Conservation (phyloP, 1,284 basidiomycete species). For the Cryptococcus sp. region DNA sequence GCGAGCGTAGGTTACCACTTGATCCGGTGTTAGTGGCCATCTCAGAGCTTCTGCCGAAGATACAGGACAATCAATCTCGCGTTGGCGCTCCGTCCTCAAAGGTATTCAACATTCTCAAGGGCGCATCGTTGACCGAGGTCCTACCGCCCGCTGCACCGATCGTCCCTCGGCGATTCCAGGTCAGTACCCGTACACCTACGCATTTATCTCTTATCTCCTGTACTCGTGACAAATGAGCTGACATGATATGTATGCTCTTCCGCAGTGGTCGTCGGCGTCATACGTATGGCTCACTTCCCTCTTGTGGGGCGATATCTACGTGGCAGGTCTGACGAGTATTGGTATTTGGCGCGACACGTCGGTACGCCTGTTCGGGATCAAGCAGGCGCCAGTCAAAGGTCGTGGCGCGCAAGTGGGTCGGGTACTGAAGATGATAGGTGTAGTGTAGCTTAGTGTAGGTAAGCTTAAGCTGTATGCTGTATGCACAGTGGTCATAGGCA, state of each 20-base stretch:
- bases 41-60: conserved; percentile 79
- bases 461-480: too few relatives aligned
- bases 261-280: conserved; percentile 83
- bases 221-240: neutral
- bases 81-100: conserved; percentile 52
- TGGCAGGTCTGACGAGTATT: conserved; percentile 77
- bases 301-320: conserved; percentile 90
- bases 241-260: neutral
- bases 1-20: conserved; percentile 61
- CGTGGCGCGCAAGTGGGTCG: conserved; percentile 45
- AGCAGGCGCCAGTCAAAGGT: conserved; percentile 62
- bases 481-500: too few relatives aligned
- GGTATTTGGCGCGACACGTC: conserved; percentile 85
- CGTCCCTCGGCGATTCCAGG: conserved; percentile 70
- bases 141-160: conserved; percentile 70
- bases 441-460: conserved; percentile 22
- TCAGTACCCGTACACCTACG: conserved; percentile 45
- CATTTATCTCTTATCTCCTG: neutral
- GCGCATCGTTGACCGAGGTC: conserved; percentile 69
- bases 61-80: conserved; percentile 75
- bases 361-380: conserved; percentile 83
- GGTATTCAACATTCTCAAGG: conserved; percentile 62
- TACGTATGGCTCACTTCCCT: conserved; percentile 85
- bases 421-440: conserved; percentile 50
- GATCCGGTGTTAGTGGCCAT: conserved; percentile 80